Percentiles rank a stretch among this genome's conserved stretches.
These are phyloP conservation scores for Galerina sulciceps DNA, from an alignment of 768 basidiomycete genomes.

Conservation along the genomic window DNA sequence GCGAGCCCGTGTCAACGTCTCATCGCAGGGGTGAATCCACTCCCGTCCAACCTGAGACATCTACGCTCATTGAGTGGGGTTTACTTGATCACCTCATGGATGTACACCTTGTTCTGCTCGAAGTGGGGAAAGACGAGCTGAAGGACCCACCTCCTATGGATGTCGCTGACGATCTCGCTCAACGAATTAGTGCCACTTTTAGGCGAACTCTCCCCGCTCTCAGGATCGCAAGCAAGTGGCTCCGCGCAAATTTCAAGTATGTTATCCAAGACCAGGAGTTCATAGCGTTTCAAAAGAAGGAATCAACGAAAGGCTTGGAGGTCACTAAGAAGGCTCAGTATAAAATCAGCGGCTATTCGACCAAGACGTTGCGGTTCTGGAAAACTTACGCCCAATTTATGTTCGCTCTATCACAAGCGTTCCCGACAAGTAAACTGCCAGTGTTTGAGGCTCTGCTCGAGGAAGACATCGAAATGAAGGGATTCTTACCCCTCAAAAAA, in stretches of 20 bases:
- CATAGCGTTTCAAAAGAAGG: slow-evolving; percentile 33
- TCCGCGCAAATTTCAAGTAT: slow-evolving; percentile 76
- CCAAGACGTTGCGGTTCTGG: slow-evolving; percentile 68
- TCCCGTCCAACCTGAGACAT: slow-evolving; percentile 33
- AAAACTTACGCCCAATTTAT: slow-evolving; percentile 68
- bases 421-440: slow-evolving; percentile 70
- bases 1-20: slow-evolving; percentile 38
- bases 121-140: slow-evolving; percentile 68
- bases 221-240: slow-evolving; percentile 89
- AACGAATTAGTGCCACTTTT: slow-evolving; percentile 84
- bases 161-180: slow-evolving; percentile 66
- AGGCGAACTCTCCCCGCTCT: slow-evolving; percentile 86
- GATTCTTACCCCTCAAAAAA: slow-evolving; percentile 82
- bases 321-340: slow-evolving; percentile 31
- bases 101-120: slow-evolving; percentile 64
- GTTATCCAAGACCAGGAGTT: slow-evolving; percentile 51
- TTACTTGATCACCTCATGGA: slow-evolving; percentile 72
- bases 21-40: slow-evolving; percentile 28
- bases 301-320: slow-evolving; percentile 30
- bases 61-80: slow-evolving; percentile 58
- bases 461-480: slow-evolving; percentile 88
- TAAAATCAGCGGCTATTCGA: slow-evolving; percentile 40
- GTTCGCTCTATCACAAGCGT: slow-evolving; percentile 60
- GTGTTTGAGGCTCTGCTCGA: slow-evolving; percentile 67
- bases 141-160: slow-evolving; percentile 59